Base-by-base conservation (phyloP, 495 filamentous ascomycete genomes). In the Platismatia glauca region DNA sequence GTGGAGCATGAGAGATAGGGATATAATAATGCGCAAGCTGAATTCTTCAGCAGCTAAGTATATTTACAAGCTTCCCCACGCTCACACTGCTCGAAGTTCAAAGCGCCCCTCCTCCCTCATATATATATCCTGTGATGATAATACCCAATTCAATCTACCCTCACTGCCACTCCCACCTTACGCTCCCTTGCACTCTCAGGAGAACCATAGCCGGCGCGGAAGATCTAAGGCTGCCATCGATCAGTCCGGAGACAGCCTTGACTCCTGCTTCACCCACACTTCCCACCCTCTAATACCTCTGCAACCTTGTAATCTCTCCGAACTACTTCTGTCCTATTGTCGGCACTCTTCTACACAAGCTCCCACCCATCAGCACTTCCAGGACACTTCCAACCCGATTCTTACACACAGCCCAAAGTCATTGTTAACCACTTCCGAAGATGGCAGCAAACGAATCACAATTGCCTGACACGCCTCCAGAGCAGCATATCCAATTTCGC, bases 381-480 rank as follows among this genome's bases (percentile, higher is more conserved):
- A 52, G 27, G 48, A 29, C 29, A 18, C 3, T 3, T 53, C 48
- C 22, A 27, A 27, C 22, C 31, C 8, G 22, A 8, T 29, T 31
- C 0, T 33, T 52, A 16, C 4, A 31, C 12, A 52, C 1, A 33
- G 11, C 27, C 27, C 0, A 20, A 2, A 33, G 0, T 9, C 0
- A 33, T 16, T 16, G 27, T 16, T 18, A 44, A 16, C 9, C 0
- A 44, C 11, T 44, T 18, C 24, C 24, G 8, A 48, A 1, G 16
- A 34, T 60, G 27, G 27, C 58, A 24, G 58, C 16, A 20, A 22
- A 46, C 20, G 61, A 63, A 11, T 35, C 33, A 13, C n/a, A 41
- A 6, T 39, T 66, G 24, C 59, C 64, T 24, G 35, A 22, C 46
- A 52, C 64, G 31, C 55, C 59, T 55, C 53, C 50, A 16, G 59